These are phyloP conservation scores for Hansenula sp. DNA, from an alignment of 1,139 yeast species.

Conservation along the genomic window DNA sequence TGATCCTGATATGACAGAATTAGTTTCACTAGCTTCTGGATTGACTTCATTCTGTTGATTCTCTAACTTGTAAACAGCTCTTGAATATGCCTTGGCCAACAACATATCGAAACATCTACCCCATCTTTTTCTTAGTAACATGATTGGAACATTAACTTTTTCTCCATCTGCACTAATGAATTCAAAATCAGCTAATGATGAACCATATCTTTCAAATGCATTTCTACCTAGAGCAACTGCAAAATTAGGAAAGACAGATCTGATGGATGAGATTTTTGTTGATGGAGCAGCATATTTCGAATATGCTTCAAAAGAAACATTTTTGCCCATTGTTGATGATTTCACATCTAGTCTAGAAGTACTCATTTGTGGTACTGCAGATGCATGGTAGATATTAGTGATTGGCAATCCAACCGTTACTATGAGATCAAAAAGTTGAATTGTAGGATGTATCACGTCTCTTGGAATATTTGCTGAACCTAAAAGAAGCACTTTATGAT, in stretches of 20 bases:
- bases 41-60: conserved; percentile 17
- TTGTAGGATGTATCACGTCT: conserved; percentile 46
- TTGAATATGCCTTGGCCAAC: conserved; percentile 58
- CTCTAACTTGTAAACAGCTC: conserved; percentile 45
- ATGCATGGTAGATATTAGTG: conserved; percentile 45
- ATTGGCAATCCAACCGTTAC: conserved; percentile 63
- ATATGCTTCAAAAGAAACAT: conserved; percentile 54
- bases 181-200: conserved; percentile 65
- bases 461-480: conserved; percentile 40
- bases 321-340: conserved; percentile 8
- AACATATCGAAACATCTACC: conserved; percentile 62
- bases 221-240: conserved; percentile 75
- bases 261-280: conserved; percentile 57
- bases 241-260: conserved; percentile 68
- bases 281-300: conserved; percentile 76
- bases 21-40: conserved; percentile 11
- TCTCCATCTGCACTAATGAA: conserved; percentile 65
- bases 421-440: conserved; percentile 54
- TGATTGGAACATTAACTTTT: conserved; percentile 55
- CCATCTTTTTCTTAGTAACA: conserved; percentile 67
- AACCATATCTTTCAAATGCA: conserved; percentile 65
- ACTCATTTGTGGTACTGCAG: conserved; percentile 18
- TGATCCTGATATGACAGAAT: conserved; percentile 16
- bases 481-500: conserved; percentile 56
- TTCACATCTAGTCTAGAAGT: background rate